Evolutionary conservation across 345 rosid species (phyloP).

Genomic region (Rhodomyrtus tomentosa): DNA sequence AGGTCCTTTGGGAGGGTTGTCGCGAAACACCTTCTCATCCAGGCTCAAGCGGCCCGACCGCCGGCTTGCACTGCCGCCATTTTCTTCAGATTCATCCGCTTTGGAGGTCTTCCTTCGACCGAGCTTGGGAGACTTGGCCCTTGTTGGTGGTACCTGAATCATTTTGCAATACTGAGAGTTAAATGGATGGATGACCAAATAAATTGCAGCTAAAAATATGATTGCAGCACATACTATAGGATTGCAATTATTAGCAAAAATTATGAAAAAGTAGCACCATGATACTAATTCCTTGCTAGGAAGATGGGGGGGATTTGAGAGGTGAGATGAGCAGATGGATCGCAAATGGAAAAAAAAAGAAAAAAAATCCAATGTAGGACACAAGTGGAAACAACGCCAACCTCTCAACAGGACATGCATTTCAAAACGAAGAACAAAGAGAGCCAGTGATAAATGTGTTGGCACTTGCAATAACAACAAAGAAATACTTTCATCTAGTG

Average conservation of each 20-base stretch:
- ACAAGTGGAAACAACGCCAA: neutral
- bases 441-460: neutral
- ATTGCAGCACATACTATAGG: neutral
- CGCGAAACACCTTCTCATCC: constrained; percentile 41
- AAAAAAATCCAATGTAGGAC: neutral
- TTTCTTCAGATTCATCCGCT: constrained; percentile 39
- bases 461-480: neutral
- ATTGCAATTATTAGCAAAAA: neutral
- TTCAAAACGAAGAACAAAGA: neutral
- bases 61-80: constrained; percentile 12
- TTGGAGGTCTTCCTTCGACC: constrained; percentile 65
- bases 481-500: neutral
- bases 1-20: constrained; percentile 30
- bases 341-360: neutral
- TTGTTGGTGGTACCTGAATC: constrained; percentile 81
- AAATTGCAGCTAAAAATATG: neutral
- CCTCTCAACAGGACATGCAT: neutral
- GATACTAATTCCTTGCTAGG: neutral
- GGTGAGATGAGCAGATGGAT: neutral
- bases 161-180: neutral
- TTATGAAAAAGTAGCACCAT: neutral
- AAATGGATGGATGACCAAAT: neutral
- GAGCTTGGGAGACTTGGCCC: constrained; percentile 96
- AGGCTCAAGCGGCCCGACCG: constrained; percentile 49
- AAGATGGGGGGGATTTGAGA: neutral